Conservation (phyloP, 1,139 yeast genomes). For the Blastobotrys proliferans region DNA sequence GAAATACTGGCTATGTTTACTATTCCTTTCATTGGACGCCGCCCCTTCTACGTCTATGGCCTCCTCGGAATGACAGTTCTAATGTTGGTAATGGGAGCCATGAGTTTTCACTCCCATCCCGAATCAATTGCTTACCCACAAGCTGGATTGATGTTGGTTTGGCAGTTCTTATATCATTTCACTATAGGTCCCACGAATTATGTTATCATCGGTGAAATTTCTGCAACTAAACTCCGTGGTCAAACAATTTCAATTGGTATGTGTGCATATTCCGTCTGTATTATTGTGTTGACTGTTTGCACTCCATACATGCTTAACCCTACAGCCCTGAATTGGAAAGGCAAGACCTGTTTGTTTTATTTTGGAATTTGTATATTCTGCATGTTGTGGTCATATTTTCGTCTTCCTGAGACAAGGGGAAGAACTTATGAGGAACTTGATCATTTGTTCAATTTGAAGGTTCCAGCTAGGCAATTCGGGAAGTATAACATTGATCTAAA, state of each 20-base stretch:
- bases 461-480: slow-evolving; percentile 45
- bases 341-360: slow-evolving; percentile 56
- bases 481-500: slow-evolving; percentile 8
- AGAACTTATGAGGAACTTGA: slow-evolving; percentile 60
- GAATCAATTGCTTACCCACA: slow-evolving; percentile 16
- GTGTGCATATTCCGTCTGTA: slow-evolving; percentile 40
- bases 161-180: slow-evolving; percentile 42
- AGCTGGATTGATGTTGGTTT: slow-evolving; percentile 18
- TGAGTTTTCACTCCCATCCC: slow-evolving; percentile 7
- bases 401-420: slow-evolving; percentile 55
- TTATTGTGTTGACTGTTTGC: slow-evolving; percentile 40
- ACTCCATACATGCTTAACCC: slow-evolving; percentile 58
- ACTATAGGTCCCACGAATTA: slow-evolving; percentile 56
- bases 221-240: slow-evolving; percentile 50
- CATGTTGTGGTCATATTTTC: slow-evolving; percentile 44
- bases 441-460: slow-evolving; percentile 29
- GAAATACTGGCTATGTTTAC: slow-evolving; percentile 47
- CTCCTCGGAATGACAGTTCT: not conserved
- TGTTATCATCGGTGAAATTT: slow-evolving; percentile 52
- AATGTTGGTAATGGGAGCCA: slow-evolving; percentile 21
- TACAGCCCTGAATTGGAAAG: slow-evolving; percentile 52
- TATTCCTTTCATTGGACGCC: slow-evolving; percentile 50
- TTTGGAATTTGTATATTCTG: slow-evolving; percentile 42
- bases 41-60: slow-evolving; percentile 40
- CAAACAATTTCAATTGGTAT: slow-evolving; percentile 53